These are phyloP conservation scores for Pezicula radicicola DNA, from an alignment of 2,329 filamentous ascomycete genomes.

Conservation along the genomic window DNA sequence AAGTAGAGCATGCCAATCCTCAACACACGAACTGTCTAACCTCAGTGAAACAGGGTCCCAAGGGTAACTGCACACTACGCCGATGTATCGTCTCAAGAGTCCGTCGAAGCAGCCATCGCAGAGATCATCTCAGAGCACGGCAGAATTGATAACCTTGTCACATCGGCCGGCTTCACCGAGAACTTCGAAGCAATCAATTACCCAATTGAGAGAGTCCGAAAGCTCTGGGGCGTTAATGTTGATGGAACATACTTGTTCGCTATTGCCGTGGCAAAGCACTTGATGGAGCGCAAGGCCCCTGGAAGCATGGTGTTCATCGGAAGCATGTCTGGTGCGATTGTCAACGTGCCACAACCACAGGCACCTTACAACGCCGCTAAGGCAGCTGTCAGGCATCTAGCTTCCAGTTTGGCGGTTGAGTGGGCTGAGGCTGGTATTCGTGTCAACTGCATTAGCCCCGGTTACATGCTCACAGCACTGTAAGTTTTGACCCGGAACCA, in stretches of 20 bases:
- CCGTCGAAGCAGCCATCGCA: slow-evolving; percentile 70
- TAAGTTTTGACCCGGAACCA: slow-evolving; percentile 44
- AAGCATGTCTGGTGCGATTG: slow-evolving; percentile 90
- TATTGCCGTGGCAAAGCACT: slow-evolving; percentile 77
- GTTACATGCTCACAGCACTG: slow-evolving; percentile 95
- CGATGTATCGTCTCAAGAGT: slow-evolving; percentile 78
- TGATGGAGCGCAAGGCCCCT: slow-evolving; percentile 75
- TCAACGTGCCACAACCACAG: slow-evolving; percentile 94
- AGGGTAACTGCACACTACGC: slow-evolving; percentile 87
- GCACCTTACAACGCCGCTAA: slow-evolving; percentile 92
- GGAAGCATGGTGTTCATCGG: slow-evolving; percentile 94
- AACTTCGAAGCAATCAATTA: slow-evolving; percentile 92
- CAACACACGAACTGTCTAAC: slow-evolving; percentile 4
- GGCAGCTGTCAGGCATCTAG: slow-evolving; percentile 86
- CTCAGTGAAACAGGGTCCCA: slow-evolving; percentile 53
- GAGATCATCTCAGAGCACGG: slow-evolving; percentile 70
- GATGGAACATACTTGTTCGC: slow-evolving; percentile 91
- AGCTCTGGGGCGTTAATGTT: slow-evolving; percentile 93
- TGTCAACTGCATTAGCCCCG: slow-evolving; percentile 92
- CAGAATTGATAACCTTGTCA: slow-evolving; percentile 88
- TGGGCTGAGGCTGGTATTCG: slow-evolving; percentile 87
- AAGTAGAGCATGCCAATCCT: slow-evolving; percentile 43
- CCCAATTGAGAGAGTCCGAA: slow-evolving; percentile 85
- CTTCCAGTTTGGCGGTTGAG: slow-evolving; percentile 84
- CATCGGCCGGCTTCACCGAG: slow-evolving; percentile 94